phyloP scores from a whole-genome alignment of 345 rosid genomes.

The Crucihimalaya himalaica region DNA sequence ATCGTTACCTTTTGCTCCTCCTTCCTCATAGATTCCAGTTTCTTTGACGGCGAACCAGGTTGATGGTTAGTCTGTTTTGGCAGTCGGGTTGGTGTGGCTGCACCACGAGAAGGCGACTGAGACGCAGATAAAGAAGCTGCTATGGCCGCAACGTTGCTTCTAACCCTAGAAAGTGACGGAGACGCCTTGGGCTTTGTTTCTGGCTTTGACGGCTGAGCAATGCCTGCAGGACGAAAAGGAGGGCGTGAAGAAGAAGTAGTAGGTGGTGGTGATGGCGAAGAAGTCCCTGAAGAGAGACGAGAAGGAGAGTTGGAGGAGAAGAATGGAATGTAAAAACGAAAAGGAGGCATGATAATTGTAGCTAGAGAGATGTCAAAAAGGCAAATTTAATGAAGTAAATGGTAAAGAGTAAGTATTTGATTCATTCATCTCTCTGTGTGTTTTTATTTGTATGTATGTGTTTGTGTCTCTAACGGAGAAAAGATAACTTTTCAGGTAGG shows the following conservation, averaged over 20 bases:
- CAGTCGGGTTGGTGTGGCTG: conserved; percentile 10
- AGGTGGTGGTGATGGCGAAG: conserved; percentile 36
- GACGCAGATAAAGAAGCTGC: conserved; percentile 22
- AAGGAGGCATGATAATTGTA: conserved; percentile 32
- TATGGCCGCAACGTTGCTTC: conserved; percentile 29
- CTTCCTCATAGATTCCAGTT: conserved; percentile 4
- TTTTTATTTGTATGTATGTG: conserved; percentile 10
- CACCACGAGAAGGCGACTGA: conserved; percentile 23
- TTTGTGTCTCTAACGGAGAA: conserved; percentile 23
- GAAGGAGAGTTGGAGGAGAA: conserved; percentile 37
- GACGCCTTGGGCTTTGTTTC: conserved; percentile 29
- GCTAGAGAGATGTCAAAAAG: not conserved
- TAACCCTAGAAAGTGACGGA: conserved; percentile 26
- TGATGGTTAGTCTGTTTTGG: conserved; percentile 17
- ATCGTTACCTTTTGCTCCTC: conserved; percentile 20
- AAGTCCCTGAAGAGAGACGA: conserved; percentile 37
- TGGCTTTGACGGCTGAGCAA: conserved; percentile 35
- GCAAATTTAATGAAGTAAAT: not conserved
- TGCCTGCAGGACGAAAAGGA: conserved; percentile 44
- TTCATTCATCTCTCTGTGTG: not conserved
- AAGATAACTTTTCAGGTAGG: conserved; percentile 38
- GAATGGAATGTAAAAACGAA: conserved; percentile 39
- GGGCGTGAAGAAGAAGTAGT: conserved; percentile 36
- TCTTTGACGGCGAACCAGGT: conserved; percentile 39
- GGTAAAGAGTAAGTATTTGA: conserved; percentile 9